Base-by-base conservation (phyloP, 169 alveolate species). In the Babesia caballi region DNA sequence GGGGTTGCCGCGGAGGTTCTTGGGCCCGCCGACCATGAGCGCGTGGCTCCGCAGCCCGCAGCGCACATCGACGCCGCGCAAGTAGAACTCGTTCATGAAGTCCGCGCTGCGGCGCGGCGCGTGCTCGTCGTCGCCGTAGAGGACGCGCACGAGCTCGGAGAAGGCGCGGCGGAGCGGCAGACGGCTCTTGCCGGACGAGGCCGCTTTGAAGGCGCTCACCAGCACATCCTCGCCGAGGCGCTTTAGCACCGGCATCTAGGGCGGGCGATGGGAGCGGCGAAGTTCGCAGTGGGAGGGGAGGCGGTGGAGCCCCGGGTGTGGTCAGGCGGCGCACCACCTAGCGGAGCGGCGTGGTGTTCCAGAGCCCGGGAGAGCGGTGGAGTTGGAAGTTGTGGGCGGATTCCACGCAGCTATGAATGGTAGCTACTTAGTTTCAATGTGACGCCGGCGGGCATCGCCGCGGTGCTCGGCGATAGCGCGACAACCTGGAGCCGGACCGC, bases 11-110 rank as follows among this genome's bases (percentile, higher is more conserved):
- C 84, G 27, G 32, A 81, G 21, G 51, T 49, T 42, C 73, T 71
- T 81, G 3, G 88, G 84, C n/a, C 88, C 88, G n/a, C 88, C 85
- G 5, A 59, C 80, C 84, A 81, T 70, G 50, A 81, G 52, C 25
- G 51, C 82, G n/a, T 81, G 88, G 27, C 73, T 44, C n/a, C 81
- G 57, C 6, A 71, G 14, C 35, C 88, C 88, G 78, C 61, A 59
- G 15, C 70, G 65, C 65, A 36, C 54, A 42, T 81, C 88, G 33
- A 81, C 56, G 28, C 73, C 68, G n/a, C 84, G 52, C 32, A 75
- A 14, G 40, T 81, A 81, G n/a, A 81, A 71, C 47, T 81, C 80
- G 73, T 81, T 58, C 58, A 81, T 66, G 42, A 77, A 66, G 42
- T 66, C 81, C 46, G 56, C 77, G 46, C 72, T 56, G 35, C 27